Evolutionary conservation across 139 green algal genomes (phyloP).

Genomic region (Dunaliella sp.): DNA sequence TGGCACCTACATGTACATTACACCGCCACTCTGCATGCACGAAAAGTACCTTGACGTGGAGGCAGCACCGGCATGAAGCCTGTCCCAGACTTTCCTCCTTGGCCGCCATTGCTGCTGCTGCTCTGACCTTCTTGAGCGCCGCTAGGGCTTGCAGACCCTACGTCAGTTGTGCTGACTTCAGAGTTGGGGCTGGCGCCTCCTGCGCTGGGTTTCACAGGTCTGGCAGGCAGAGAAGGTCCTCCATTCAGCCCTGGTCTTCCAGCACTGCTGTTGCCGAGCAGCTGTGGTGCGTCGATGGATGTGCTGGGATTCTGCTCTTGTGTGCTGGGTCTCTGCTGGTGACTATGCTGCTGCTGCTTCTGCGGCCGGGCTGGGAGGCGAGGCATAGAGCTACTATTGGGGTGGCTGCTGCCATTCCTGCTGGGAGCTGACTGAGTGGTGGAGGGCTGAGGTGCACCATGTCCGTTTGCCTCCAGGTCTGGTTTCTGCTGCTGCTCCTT

Average conservation of each 20-base stretch:
- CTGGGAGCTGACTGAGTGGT: no score
- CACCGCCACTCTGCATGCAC: no score
- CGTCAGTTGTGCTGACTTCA: not conserved
- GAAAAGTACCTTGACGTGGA: slow-evolving; percentile 9
- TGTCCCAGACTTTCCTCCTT: not conserved
- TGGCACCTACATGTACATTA: no score
- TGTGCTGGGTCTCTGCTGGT: no score
- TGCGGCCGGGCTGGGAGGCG: not conserved
- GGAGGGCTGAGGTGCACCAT: no score
- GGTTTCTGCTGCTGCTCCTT: not conserved
- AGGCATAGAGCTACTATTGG: no score
- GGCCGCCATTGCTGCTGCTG: not conserved
- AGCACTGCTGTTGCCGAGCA: not conserved
- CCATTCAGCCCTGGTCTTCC: no score
- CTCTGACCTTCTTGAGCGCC: not conserved
- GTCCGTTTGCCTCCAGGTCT: not conserved
- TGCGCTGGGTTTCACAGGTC: not conserved
- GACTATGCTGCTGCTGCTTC: not conserved
- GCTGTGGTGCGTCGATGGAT: no score
- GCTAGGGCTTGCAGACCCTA: not conserved
- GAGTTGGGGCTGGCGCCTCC: not conserved
- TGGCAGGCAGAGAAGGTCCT: not conserved
- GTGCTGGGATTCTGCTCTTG: no score
- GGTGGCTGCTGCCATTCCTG: not conserved
- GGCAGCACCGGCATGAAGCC: slow-evolving; percentile 20